Conservation (phyloP, 2,329 filamentous ascomycete genomes). For the Fusarium ambrosium region DNA sequence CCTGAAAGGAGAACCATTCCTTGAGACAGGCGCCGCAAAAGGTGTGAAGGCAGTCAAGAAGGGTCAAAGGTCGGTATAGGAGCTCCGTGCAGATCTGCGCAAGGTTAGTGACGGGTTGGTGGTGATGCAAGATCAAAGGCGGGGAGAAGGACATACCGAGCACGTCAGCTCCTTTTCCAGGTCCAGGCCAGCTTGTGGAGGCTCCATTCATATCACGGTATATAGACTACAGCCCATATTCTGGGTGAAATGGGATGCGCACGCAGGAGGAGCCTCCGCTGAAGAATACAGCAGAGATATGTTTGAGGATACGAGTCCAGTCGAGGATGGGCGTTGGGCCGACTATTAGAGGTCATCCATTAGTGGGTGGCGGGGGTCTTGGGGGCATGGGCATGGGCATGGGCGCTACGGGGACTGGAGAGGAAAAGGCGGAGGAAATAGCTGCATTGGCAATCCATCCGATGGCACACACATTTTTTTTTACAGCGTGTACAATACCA, state of each 20-base stretch:
- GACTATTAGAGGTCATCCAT: slow-evolving; percentile 34
- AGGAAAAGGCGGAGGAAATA: slow-evolving; percentile 23
- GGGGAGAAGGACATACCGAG: slow-evolving; percentile 72
- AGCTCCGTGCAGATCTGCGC: slow-evolving; percentile 94
- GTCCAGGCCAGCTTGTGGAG: slow-evolving; percentile 70
- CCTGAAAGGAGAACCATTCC: slow-evolving; percentile 93
- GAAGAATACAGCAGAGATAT: slow-evolving; percentile 16
- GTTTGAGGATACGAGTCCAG: slow-evolving; percentile 22
- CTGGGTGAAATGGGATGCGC: slow-evolving; percentile 15
- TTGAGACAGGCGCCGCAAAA: slow-evolving; percentile 96
- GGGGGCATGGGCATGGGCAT: slow-evolving; percentile 20
- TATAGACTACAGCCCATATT: slow-evolving; percentile 31
- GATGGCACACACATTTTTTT: slow-evolving; percentile 16
- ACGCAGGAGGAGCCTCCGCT: slow-evolving; percentile 19
- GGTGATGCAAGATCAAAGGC: slow-evolving; percentile 27
- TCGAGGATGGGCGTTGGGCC: slow-evolving; percentile 31
- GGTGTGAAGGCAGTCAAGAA: slow-evolving; percentile 94
- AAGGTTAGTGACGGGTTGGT: slow-evolving; percentile 31
- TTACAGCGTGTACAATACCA: not conserved
- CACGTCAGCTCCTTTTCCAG: slow-evolving; percentile 95
- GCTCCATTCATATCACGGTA: slow-evolving; percentile 61
- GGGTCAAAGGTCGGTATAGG: slow-evolving; percentile 89
- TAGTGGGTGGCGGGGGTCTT: slow-evolving; percentile 43
- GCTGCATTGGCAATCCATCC: slow-evolving; percentile 20
- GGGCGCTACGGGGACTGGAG: slow-evolving; percentile 6